Percentiles rank a stretch among this genome's conserved stretches.
These are phyloP conservation scores for Voacanga thouarsii DNA, from an alignment of 257 asterid genomes.

Conservation along the genomic window DNA sequence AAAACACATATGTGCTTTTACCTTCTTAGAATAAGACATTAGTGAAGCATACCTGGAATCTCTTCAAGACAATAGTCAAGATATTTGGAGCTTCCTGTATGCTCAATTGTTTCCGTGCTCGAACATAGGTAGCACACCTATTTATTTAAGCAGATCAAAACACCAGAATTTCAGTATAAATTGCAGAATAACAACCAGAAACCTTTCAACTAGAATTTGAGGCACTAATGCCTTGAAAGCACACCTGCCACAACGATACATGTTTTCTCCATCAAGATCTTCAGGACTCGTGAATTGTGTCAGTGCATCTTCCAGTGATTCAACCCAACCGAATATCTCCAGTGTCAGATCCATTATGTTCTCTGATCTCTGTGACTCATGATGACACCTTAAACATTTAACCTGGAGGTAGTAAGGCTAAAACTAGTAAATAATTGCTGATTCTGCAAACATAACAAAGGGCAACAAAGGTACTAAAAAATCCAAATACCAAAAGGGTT, in stretches of 20 bases:
- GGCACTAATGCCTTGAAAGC: conserved; percentile 10
- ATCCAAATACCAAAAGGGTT: conserved; percentile 3
- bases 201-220: background rate
- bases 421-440: conserved; percentile 6
- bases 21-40: background rate
- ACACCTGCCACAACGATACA: conserved; percentile 80
- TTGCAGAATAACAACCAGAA: background rate
- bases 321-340: conserved; percentile 81
- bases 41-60: conserved; percentile 66
- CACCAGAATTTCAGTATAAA: background rate
- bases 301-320: conserved; percentile 77
- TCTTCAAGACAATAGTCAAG: conserved; percentile 79
- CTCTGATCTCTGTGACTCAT: conserved; percentile 68
- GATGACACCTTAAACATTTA: conserved; percentile 70
- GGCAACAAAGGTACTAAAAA: background rate
- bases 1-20: background rate
- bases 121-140: conserved; percentile 75
- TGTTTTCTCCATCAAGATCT: conserved; percentile 88
- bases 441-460: conserved; percentile 1
- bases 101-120: conserved; percentile 70
- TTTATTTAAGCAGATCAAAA: conserved; percentile 15
- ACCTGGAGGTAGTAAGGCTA: conserved; percentile 42
- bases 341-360: conserved; percentile 82
- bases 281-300: conserved; percentile 80
- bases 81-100: conserved; percentile 84